Evolutionary conservation across 108 stramenopile genomes (phyloP).

Genomic region (Cylindrotheca fusiformis): DNA sequence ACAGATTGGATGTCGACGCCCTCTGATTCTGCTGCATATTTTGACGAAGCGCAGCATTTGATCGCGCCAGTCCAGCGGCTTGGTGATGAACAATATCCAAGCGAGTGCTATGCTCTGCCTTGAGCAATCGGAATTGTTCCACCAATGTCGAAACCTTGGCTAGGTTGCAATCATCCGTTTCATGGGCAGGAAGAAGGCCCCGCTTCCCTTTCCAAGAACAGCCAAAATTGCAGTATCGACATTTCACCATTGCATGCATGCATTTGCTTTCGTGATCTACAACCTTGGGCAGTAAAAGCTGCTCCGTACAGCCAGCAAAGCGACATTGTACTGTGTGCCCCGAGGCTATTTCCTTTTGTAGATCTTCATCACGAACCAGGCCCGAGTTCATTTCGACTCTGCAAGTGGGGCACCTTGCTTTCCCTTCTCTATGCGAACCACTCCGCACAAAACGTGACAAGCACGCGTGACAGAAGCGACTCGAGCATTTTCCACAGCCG

Average conservation of each 20-base stretch:
- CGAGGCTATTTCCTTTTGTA: constrained; percentile 7
- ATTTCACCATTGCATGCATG: constrained; percentile 12
- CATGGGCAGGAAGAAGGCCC: constrained; percentile 9
- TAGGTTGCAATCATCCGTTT: constrained; percentile 13
- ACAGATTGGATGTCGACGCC: constrained; percentile 12
- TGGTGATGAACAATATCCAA: constrained; percentile 26
- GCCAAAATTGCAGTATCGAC: constrained; percentile 28
- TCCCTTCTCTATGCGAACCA: neutral
- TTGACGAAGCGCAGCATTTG: constrained; percentile 15
- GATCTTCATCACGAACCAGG: constrained; percentile 11
- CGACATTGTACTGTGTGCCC: constrained; percentile 22
- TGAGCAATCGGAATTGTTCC: constrained; percentile 13
- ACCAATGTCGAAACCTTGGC: constrained; percentile 15
- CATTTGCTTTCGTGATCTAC: constrained; percentile 28
- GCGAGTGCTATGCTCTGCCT: constrained; percentile 11
- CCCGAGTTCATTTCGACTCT: constrained; percentile 15
- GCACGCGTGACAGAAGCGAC: constrained; percentile 31
- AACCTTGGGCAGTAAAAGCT: constrained; percentile 11
- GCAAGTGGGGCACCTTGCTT: constrained; percentile 28
- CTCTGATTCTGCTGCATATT: constrained; percentile 13
- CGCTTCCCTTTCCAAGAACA: constrained; percentile 33
- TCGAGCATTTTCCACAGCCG: constrained; percentile 31
- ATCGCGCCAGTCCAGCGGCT: constrained; percentile 4
- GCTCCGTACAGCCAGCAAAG: constrained; percentile 15
- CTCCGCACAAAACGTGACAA: constrained; percentile 8